These are phyloP conservation scores for Dendrocalamus sinicus DNA, from an alignment of 176 grass and related monocot species.

Conservation along the genomic window DNA sequence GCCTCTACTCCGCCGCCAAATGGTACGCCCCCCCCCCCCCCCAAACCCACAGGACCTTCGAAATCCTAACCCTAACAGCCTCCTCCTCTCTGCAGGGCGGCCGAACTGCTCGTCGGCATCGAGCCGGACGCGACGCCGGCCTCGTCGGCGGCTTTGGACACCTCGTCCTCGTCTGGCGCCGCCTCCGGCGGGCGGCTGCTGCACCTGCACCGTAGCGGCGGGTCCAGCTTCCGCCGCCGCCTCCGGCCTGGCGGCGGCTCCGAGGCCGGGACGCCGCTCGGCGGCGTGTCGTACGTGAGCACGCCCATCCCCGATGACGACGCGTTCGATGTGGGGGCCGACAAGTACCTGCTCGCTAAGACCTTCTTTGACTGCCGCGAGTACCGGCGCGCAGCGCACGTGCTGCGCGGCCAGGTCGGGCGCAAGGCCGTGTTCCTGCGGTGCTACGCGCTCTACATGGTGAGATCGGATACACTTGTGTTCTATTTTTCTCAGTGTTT, in stretches of 20 bases:
- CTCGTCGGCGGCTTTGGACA: constrained; percentile 36
- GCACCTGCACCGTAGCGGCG: constrained; percentile 68
- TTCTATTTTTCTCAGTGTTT: neutral
- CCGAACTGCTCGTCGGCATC: constrained; percentile 82
- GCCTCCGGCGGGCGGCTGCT: constrained; percentile 49
- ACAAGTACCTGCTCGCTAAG: constrained; percentile 93
- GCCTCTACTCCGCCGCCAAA: constrained; percentile 90
- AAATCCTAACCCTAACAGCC: constrained; percentile 48
- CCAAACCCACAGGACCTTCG: neutral
- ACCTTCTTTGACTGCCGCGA: constrained; percentile 97
- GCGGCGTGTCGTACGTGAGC: constrained; percentile 86
- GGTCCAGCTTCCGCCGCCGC: constrained; percentile 75
- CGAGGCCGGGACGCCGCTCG: constrained; percentile 66
- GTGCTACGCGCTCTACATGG: constrained; percentile 94
- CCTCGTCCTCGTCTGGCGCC: constrained; percentile 55
- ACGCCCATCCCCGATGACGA: constrained; percentile 89
- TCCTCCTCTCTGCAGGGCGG: constrained; percentile 56
- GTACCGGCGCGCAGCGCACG: constrained; percentile 84
- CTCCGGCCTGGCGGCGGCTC: constrained; percentile 50
- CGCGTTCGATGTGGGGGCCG: constrained; percentile 59
- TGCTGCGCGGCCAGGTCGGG: constrained; percentile 62
- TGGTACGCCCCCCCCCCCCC: constrained; percentile 53
- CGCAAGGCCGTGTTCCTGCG: constrained; percentile 85
- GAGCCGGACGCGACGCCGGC: constrained; percentile 59
- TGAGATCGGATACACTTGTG: constrained; percentile 30